A percentile compares a stretch with the other conserved stretches of the same genome.
Conservation (phyloP, 257 asterid genomes). For the Solanum chilense region DNA sequence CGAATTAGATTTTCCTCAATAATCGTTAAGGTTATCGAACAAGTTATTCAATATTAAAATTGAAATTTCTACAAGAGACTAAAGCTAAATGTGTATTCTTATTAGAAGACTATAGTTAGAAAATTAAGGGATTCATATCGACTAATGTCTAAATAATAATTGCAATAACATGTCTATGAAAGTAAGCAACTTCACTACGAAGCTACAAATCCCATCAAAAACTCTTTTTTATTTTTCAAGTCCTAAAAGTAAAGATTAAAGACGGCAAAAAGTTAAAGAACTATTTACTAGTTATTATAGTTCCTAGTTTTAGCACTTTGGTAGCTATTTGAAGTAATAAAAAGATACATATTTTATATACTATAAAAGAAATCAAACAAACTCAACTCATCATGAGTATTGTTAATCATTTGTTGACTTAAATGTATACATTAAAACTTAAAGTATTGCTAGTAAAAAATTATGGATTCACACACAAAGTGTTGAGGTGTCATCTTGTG, state of each 20-base stretch:
- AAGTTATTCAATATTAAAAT: no score
- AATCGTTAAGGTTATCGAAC: neutral
- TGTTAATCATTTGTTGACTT: constrained; percentile 10
- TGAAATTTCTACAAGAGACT: neutral
- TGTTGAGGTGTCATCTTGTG: neutral
- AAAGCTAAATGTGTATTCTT: no score
- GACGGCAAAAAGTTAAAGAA: neutral
- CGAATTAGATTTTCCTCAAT: neutral
- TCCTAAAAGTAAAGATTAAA: neutral
- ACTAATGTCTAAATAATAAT: neutral
- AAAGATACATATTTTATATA: neutral
- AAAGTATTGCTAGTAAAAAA: neutral
- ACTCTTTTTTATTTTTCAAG: neutral
- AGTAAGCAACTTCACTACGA: neutral
- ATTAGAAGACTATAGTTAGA: neutral
- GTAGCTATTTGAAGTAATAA: neutral
- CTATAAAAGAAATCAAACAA: neutral
- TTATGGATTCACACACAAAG: neutral
- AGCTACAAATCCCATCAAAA: neutral
- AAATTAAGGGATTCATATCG: neutral
- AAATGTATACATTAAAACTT: neutral
- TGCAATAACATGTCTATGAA: neutral
- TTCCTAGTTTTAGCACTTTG: neutral
- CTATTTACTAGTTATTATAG: neutral
- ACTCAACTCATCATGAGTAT: neutral